phyloP scores from a whole-genome alignment of 495 filamentous ascomycete species.

The Aspergillus steynii region DNA sequence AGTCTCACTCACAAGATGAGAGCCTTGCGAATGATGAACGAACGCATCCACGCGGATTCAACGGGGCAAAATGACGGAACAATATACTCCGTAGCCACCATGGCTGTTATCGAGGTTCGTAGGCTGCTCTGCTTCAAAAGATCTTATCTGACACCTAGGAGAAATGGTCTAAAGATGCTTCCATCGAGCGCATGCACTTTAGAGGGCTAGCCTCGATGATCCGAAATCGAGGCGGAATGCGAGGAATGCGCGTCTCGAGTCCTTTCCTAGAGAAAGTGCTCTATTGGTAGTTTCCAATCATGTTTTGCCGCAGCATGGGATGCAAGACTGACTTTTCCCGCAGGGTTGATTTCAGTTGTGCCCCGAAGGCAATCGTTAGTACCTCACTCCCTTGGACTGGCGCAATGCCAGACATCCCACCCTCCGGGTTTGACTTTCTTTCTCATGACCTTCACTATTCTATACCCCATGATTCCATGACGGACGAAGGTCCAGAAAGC shows the following conservation, averaged over 20 bases:
- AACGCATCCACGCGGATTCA: constrained; percentile 25
- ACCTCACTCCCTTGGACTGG: constrained; percentile 30
- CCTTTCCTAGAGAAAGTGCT: constrained; percentile 29
- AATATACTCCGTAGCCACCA: constrained; percentile 32
- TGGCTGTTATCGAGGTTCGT: constrained; percentile 36
- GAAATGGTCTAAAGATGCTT: constrained; percentile 36
- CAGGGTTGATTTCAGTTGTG: constrained; percentile 33
- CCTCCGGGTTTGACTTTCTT: constrained; percentile 22
- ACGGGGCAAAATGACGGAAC: constrained; percentile 25
- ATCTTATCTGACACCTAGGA: constrained; percentile 15
- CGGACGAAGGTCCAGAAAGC: constrained; percentile 18
- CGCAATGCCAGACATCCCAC: constrained; percentile 15
- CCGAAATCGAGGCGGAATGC: constrained; percentile 29
- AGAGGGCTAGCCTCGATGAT: constrained; percentile 29
- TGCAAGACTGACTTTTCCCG: constrained; percentile 3
- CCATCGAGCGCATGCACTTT: constrained; percentile 33
- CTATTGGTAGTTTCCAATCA: constrained; percentile 23
- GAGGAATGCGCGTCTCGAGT: constrained; percentile 21
- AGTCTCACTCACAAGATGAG: constrained; percentile 34
- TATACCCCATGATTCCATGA: constrained; percentile 14
- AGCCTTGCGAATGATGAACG: constrained; percentile 28
- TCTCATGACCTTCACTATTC: constrained; percentile 20
- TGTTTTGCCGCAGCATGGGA: background rate
- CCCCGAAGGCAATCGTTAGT: constrained; percentile 28
- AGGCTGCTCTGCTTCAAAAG: background rate